Percentiles rank a stretch among this genome's conserved stretches.
These are phyloP conservation scores for Graphiopsis chlorocephala DNA, from an alignment of 2,329 filamentous ascomycete genomes.

Conservation along the genomic window DNA sequence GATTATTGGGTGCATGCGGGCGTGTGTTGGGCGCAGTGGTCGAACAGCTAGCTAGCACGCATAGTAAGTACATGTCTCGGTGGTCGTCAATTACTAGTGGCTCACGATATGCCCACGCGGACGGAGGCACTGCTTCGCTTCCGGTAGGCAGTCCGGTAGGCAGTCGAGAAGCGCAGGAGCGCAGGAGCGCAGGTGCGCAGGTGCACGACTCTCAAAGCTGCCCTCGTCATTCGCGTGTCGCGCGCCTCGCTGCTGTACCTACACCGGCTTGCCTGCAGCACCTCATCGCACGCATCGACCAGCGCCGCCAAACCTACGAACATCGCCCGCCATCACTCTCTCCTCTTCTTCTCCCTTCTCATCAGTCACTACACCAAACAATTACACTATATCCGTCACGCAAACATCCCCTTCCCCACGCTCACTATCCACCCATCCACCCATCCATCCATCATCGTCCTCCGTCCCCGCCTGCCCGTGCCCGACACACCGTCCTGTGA, in stretches of 20 bases:
- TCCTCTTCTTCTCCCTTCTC: neutral
- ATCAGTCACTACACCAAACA: conserved; percentile 4
- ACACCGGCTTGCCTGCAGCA: neutral
- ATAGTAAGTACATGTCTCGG: neutral
- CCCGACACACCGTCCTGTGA: conserved; percentile 9
- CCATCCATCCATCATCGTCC: neutral
- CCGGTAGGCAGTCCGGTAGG: neutral
- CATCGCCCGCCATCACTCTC: neutral
- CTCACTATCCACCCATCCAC: neutral
- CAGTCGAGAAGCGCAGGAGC: too few relatives aligned
- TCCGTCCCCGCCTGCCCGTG: neutral
- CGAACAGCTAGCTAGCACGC: neutral
- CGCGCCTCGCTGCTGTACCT: neutral
- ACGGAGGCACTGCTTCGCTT: neutral
- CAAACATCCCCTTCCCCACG: conserved; percentile 6
- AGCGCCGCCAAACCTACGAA: neutral
- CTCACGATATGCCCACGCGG: neutral
- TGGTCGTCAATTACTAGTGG: neutral
- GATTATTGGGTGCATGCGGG: neutral
- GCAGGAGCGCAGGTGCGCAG: too few relatives aligned
- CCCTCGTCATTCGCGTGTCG: neutral
- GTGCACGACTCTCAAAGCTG: neutral
- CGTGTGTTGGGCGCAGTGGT: neutral
- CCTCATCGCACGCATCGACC: neutral
- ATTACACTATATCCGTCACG: neutral